phyloP scores from a whole-genome alignment of 257 asterid genomes.

The Sherardia arvensis region DNA sequence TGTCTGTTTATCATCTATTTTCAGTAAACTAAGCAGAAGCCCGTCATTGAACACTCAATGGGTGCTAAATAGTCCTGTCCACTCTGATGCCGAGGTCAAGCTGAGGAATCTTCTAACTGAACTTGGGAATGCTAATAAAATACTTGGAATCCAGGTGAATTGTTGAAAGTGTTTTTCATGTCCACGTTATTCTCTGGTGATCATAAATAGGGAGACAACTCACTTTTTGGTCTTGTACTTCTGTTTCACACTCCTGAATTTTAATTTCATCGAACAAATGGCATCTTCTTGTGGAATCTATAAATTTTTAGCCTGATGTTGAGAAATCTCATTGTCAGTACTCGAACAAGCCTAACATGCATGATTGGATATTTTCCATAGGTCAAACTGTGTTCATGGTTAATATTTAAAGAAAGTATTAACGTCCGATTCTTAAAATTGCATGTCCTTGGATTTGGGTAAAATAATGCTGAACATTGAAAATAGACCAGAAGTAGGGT shows the following conservation, averaged over 20 bases:
- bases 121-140: constrained; percentile 77
- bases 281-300: not conserved
- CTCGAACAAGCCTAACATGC: not conserved
- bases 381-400: not conserved
- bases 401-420: not conserved
- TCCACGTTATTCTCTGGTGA: not conserved
- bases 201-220: not conserved
- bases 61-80: constrained; percentile 68
- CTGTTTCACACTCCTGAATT: no score
- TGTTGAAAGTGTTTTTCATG: not conserved
- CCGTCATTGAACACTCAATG: constrained; percentile 61
- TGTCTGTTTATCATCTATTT: constrained; percentile 20
- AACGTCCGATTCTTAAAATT: not conserved
- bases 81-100: constrained; percentile 75
- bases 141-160: constrained; percentile 92
- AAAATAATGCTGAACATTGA: no score
- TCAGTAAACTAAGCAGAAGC: constrained; percentile 64
- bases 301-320: not conserved
- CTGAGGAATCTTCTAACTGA: constrained; percentile 74
- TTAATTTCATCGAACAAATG: no score
- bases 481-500: not conserved
- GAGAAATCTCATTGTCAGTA: not conserved
- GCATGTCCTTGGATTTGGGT: no score
- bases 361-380: not conserved
- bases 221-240: not conserved